These are phyloP conservation scores for Ajuga chamaepitys DNA, from an alignment of 257 asterid genomes.

Conservation along the genomic window DNA sequence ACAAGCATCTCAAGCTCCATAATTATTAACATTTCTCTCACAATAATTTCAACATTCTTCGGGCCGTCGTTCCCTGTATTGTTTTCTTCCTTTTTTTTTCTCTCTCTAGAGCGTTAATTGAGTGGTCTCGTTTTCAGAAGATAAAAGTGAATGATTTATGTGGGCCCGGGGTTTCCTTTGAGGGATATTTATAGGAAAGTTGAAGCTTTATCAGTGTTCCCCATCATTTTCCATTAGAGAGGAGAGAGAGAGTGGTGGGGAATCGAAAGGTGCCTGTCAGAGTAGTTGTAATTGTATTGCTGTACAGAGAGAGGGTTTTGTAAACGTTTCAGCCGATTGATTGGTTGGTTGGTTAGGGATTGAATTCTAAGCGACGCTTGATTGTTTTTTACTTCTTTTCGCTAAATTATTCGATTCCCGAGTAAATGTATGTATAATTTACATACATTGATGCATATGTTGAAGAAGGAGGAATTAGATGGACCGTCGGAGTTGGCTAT, in stretches of 20 bases:
- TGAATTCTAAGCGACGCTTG: slow-evolving; percentile 38
- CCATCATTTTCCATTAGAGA: neutral
- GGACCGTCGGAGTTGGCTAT: slow-evolving; percentile 91
- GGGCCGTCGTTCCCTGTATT: neutral
- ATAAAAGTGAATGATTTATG: slow-evolving; percentile 18
- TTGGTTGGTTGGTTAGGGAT: slow-evolving; percentile 33
- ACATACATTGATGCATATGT: neutral
- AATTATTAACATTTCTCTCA: too few relatives aligned
- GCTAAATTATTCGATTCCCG: too few relatives aligned
- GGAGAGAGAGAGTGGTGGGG: slow-evolving; percentile 24
- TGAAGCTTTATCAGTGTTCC: slow-evolving; percentile 1
- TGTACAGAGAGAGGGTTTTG: too few relatives aligned
- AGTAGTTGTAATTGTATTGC: slow-evolving; percentile 34
- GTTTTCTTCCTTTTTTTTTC: neutral
- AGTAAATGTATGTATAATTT: neutral
- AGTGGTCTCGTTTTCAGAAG: slow-evolving; percentile 21
- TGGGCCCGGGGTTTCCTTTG: slow-evolving; percentile 24
- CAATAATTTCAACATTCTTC: slow-evolving; percentile 20
- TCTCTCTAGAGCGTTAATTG: neutral
- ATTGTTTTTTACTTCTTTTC: neutral
- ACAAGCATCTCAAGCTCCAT: too few relatives aligned
- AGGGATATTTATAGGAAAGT: slow-evolving; percentile 11
- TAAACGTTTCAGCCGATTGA: too few relatives aligned
- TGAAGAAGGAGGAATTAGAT: slow-evolving; percentile 23
- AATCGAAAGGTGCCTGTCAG: slow-evolving; percentile 36